Conservation (phyloP, 2,329 filamentous ascomycete species). For the Pseudogymnoascus sp. region DNA sequence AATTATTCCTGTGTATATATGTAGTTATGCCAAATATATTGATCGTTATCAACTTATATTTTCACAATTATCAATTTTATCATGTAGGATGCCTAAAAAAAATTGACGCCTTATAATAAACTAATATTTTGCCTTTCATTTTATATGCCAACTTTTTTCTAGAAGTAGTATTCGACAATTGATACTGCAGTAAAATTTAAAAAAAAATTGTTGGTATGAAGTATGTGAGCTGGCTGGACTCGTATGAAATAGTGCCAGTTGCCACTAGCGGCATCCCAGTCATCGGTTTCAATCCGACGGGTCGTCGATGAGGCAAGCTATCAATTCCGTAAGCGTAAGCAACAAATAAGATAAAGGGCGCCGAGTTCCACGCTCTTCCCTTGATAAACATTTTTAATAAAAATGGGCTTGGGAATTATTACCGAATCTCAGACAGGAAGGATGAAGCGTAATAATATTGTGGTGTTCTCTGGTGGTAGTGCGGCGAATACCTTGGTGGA, state of each 20-base stretch:
- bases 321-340: not conserved
- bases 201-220: not conserved
- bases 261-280: not conserved
- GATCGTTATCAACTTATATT: not conserved
- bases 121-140: not conserved
- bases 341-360: not conserved
- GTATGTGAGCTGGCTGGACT: not conserved
- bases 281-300: not conserved
- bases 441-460: conserved; percentile 45
- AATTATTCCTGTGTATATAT: not conserved
- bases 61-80: not conserved
- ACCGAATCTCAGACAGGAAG: not conserved
- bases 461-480: conserved; percentile 85
- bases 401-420: conserved; percentile 3
- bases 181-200: not conserved
- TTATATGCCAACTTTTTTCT: not conserved
- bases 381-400: not conserved
- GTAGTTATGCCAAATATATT: not conserved
- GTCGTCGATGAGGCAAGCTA: not conserved
- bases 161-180: not conserved
- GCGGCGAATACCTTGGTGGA: conserved; percentile 93
- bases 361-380: not conserved
- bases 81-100: not conserved
- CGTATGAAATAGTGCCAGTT: not conserved
- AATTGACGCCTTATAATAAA: not conserved